These are phyloP conservation scores for Tetradesmus lagerheimii DNA, from an alignment of 139 green algal species.

Conservation along the genomic window DNA sequence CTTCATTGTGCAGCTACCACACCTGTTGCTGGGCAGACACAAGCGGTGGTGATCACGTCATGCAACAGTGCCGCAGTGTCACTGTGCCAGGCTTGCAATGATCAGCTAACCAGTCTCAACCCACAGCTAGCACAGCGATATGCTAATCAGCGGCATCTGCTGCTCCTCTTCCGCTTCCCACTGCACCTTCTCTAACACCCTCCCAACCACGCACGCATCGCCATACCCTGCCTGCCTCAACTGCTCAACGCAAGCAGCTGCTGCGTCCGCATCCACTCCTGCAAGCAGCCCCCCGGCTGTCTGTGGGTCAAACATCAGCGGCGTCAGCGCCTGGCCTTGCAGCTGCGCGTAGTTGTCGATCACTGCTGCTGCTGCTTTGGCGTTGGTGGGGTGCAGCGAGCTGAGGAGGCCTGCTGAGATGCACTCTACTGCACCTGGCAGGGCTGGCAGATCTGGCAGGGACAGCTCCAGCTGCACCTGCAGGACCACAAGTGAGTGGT, in stretches of 20 bases:
- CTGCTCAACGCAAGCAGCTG: slow-evolving; percentile 57
- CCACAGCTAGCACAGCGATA: neutral
- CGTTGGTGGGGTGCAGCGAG: slow-evolving; percentile 78
- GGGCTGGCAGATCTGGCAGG: slow-evolving; percentile 64
- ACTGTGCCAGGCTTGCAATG: too few species aligned
- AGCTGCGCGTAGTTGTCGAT: slow-evolving; percentile 34
- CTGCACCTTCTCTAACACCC: slow-evolving; percentile 32
- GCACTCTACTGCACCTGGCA: slow-evolving; percentile 70
- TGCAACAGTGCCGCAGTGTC: too few species aligned
- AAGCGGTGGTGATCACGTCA: too few species aligned
- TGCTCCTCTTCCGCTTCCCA: neutral
- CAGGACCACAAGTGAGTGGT: neutral
- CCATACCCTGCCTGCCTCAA: slow-evolving; percentile 67
- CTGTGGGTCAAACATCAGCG: slow-evolving; percentile 87
- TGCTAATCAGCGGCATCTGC: neutral
- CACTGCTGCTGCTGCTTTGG: slow-evolving; percentile 48
- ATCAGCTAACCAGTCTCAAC: too few species aligned
- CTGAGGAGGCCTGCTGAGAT: slow-evolving; percentile 60
- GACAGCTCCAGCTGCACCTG: slow-evolving; percentile 51
- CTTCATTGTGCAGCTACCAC: too few species aligned
- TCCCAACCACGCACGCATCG: slow-evolving; percentile 65
- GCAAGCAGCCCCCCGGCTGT: slow-evolving; percentile 77
- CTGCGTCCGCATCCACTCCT: slow-evolving; percentile 59
- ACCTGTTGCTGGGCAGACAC: too few species aligned
- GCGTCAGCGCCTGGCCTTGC: neutral